Evolutionary conservation across 495 filamentous ascomycete species (phyloP), one percentile per base, ranked within the genome.

Genomic region (Staphylotrichum tortipilum): DNA sequence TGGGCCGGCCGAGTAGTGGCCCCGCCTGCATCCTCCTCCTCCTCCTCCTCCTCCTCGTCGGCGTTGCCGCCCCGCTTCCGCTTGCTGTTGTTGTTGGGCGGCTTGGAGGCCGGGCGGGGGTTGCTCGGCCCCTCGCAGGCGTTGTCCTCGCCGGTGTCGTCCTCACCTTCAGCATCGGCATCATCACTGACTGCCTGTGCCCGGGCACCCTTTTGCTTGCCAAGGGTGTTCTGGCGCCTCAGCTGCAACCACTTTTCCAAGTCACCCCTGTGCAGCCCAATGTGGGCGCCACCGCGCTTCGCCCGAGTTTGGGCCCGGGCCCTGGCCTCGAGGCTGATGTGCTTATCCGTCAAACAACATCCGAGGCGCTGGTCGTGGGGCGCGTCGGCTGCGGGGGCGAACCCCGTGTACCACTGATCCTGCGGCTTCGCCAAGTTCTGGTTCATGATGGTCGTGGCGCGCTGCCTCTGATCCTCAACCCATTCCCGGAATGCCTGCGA

Each of bases 201-300:
- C n/a, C 9, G 42, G 24, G 5, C 31, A 3, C 14, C 17, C 17
- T 23, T 24, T 26, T 31, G 30, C 26, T 21, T 31, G n/a, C 14
- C 11, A 9, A n/a, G n/a, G n/a, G n/a, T n/a, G n/a, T n/a, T n/a
- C n/a, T n/a, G n/a, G n/a, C 24, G 28, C 37, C 55, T 61, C 26
- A 60, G 39, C 3, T 29, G 18, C 12, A 52, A 26, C n/a, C 28
- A 59, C 28, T 36, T 38, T 9, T 42, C 29, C 8, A 74, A 55
- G 33, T 75, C 53, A 1, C 72, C 72, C 39, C 37, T 50, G 47
- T 75, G 71, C 21, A 63, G 51, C 6, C 59, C 59, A 34, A 74
- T 63, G 26, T 72, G 57, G 23, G 51, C 56, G 2, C 68, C 66
- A 0, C 47, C 60, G 23, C 67, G 59, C 11, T 44, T 49, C 17